Base-by-base conservation (phyloP, 1,284 basidiomycete genomes). In the Leccinum subrobustum region DNA sequence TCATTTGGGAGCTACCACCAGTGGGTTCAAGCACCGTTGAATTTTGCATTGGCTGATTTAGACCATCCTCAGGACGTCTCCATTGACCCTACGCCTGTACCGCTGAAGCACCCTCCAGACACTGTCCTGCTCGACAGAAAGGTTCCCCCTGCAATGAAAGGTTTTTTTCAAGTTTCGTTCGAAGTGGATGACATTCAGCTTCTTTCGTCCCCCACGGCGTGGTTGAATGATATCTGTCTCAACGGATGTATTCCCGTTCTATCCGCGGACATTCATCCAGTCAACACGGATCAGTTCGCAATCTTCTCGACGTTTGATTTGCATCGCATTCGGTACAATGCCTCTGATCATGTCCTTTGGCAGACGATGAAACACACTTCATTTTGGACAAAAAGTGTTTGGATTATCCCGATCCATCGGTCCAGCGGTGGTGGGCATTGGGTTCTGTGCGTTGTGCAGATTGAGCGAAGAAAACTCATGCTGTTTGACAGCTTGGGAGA, bases 341-440 rank as follows among this genome's bases (percentile, higher is more conserved):
- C 42, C 0, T 6, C 50, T 3, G 60, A 67, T 18, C 35, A 64
- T 3, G 8, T 12, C 0, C 51, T 67, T 1, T 67, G 66, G 66
- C 12, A n/a, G 0, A 12, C 42, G 2, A 39, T 48, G 6, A 48
- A 23, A n/a, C 58, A 57, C 18, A 62, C 55, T 0, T 11, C 14
- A 0, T 57, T 57, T 4, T 67, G 65, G 60, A 18, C 12, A 1
- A 60, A 60, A 7, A 7, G 47, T 7, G n/a, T 44, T 2, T 60
- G 54, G 54, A 65, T 67, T 11, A 27, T 66, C 2, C 65, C 63
- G 0, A 61, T 66, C 16, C 65, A 66, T n/a, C 14, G 35, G 1
- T 33, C 44, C 8, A 8, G 29, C 8, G 29, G 29, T 8, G 29
- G 29, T 12, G 20, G 53, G n/a, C 63, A 67, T 16, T 67, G 63